phyloP scores from a whole-genome alignment of 1,284 basidiomycete species.

The Austroboletus novae-zelandiae region DNA sequence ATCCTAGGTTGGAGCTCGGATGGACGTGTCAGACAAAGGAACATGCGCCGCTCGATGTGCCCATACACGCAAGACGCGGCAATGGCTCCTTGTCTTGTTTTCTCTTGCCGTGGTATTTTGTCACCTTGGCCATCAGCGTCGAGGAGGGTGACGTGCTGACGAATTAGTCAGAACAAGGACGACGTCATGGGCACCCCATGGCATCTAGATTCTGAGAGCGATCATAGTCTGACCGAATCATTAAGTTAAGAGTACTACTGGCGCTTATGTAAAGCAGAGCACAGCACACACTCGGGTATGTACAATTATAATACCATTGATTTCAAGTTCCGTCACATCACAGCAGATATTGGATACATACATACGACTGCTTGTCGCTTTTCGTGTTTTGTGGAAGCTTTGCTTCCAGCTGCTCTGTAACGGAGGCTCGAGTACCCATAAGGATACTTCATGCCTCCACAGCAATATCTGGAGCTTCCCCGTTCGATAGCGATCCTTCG shows the following conservation, averaged over 20 bases:
- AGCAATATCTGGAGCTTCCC: neutral
- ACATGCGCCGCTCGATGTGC: too few species aligned
- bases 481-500: slow-evolving; percentile 33
- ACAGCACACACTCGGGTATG: too few species aligned
- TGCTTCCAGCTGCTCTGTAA: too few species aligned
- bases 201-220: too few species aligned
- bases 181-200: too few species aligned
- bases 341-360: slow-evolving; percentile 12
- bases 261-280: too few species aligned
- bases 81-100: slow-evolving; percentile 3
- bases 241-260: too few species aligned
- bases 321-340: too few species aligned
- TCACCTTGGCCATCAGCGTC: slow-evolving; percentile 14
- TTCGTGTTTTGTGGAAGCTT: slow-evolving; percentile 5
- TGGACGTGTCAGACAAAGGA: neutral
- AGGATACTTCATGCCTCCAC: slow-evolving; percentile 7
- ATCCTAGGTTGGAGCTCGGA: slow-evolving; percentile 30
- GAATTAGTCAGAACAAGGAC: too few species aligned
- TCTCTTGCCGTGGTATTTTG: slow-evolving; percentile 8
- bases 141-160: slow-evolving; percentile 19
- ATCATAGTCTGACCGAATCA: too few species aligned
- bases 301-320: too few species aligned
- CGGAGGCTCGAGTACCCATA: neutral
- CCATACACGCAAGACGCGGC: slow-evolving; percentile 12
- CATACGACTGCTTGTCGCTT: slow-evolving; percentile 17